phyloP scores from a whole-genome alignment of 2,329 filamentous ascomycete genomes.

The Penicillium concentricum region DNA sequence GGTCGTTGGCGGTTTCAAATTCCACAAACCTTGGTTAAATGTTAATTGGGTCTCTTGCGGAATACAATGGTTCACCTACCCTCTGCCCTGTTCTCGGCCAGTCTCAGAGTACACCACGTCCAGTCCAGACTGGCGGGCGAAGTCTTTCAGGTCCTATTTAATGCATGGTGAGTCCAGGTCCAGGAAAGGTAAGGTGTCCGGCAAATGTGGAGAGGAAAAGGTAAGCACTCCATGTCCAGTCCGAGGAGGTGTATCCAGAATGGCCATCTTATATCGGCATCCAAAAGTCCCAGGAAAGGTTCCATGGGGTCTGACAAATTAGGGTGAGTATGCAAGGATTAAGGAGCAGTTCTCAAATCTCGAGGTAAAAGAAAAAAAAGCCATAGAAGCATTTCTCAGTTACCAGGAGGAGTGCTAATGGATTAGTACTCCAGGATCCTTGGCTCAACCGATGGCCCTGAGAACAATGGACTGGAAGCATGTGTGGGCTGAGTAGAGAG shows the following conservation, averaged over 20 bases:
- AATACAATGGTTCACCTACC: constrained; percentile 58
- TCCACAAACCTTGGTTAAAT: constrained; percentile 76
- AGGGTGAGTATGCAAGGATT: not conserved
- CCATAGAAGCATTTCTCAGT: not conserved
- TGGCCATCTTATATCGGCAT: constrained; percentile 13
- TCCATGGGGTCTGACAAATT: not conserved
- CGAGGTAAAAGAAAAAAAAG: not conserved
- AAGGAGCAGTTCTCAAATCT: not conserved
- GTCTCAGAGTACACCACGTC: constrained; percentile 99
- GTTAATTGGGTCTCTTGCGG: constrained; percentile 26
- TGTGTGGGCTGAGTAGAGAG: constrained; percentile 11
- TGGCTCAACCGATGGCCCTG: constrained; percentile 10
- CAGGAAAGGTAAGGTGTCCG: constrained; percentile 40
- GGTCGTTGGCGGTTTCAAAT: constrained; percentile 87
- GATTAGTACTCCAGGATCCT: constrained; percentile 8
- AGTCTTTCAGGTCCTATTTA: constrained; percentile 99
- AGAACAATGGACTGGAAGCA: constrained; percentile 15
- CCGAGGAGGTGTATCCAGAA: constrained; percentile 19
- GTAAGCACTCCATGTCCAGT: constrained; percentile 20
- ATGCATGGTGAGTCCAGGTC: constrained; percentile 74
- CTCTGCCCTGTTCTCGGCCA: constrained; percentile 85
- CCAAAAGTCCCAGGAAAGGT: constrained; percentile 2
- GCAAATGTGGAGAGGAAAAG: constrained; percentile 3
- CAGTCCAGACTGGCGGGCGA: constrained; percentile 92
- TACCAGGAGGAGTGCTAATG: not conserved